Evolutionary conservation across 257 asterid species (phyloP).

Genomic region (Lycium ferocissimum): DNA sequence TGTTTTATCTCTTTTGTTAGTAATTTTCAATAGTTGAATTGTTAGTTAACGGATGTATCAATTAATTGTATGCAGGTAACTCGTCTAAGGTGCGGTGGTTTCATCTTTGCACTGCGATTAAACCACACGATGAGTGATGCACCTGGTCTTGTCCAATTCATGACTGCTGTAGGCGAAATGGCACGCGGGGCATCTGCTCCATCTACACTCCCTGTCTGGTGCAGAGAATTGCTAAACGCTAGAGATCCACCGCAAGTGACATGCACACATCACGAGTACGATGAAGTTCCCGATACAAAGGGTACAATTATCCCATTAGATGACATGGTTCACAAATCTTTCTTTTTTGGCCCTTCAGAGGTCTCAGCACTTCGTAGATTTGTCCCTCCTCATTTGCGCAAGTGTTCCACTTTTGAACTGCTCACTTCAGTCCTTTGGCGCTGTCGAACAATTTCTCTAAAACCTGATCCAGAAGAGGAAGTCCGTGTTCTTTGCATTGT

Average conservation of each 20-base stretch:
- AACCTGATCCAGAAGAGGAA: constrained; percentile 41
- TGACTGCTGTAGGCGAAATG: constrained; percentile 62
- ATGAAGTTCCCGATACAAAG: constrained; percentile 50
- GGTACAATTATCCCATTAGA: constrained; percentile 55
- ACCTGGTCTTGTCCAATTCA: constrained; percentile 64
- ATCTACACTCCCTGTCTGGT: constrained; percentile 62
- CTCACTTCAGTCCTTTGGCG: constrained; percentile 47
- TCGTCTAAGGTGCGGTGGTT: constrained; percentile 70
- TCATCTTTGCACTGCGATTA: constrained; percentile 61
- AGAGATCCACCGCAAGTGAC: constrained; percentile 53
- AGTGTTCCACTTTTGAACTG: constrained; percentile 46
- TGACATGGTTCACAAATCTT: constrained; percentile 51
- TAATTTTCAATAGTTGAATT: too few species aligned
- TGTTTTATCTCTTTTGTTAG: too few species aligned
- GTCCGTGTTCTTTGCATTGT: constrained; percentile 39
- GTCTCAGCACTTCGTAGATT: constrained; percentile 52
- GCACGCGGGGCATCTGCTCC: constrained; percentile 60
- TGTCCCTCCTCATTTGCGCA: constrained; percentile 47
- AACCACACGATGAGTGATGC: constrained; percentile 76
- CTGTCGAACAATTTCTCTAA: constrained; percentile 41
- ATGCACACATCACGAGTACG: constrained; percentile 58
- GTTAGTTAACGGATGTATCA: neutral
- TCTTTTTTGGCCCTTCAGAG: constrained; percentile 58
- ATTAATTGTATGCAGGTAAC: constrained; percentile 55
- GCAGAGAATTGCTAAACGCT: constrained; percentile 56